Evolutionary conservation across 148 eudicot genomes (phyloP), one percentile per base, ranked within the genome.

Genomic region (Rhododendron molle): DNA sequence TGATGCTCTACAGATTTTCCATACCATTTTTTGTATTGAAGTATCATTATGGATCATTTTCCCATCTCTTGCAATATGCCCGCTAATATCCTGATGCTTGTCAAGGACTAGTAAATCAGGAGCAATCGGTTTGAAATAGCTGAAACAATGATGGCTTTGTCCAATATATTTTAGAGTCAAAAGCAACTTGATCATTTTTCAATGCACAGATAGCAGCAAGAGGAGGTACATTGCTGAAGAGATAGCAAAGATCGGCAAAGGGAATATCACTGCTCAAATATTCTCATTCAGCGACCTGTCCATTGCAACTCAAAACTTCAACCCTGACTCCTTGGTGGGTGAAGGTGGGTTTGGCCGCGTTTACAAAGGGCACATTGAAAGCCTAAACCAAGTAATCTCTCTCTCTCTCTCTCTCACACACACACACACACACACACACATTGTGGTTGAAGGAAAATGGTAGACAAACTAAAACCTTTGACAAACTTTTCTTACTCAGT

Each of bases 341-440:
- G 98, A 97, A 89, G 99, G 99, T 43, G 99, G 99, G n/a, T 97
- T 97, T 72, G 99, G 99, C 15, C 90, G 91, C 83, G 99, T 97
- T 83, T 94, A 97, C 94, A 94, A 89, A 90, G 98, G 92, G 73
- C 86, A 83, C 84, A 10, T 95, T 26, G 74, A 91, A 49, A 84
- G 46, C 86, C 85, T 83, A 84, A 84, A 92, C 26, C 91, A 92
- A 87, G 93, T 90, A 76, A 76, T 26, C n/a, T 72, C 26, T 67
- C 69, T 46, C 26, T 30, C 58, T 73, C 32, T 52, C 56, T 44
- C 50, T 76, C 50, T 34, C 36, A 1, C 36, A 32, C 34, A 32
- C 34, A 32, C 34, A 16, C 60, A 54, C 7, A 54, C 60, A 16
- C 5, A 15, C 20, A 18, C 60, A 16, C 60, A n/a, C 30, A 65